Percentiles rank a stretch among this genome's conserved stretches.
Evolutionary conservation across 768 basidiomycete genomes (phyloP).

Genomic region (Amanita thiersii): DNA sequence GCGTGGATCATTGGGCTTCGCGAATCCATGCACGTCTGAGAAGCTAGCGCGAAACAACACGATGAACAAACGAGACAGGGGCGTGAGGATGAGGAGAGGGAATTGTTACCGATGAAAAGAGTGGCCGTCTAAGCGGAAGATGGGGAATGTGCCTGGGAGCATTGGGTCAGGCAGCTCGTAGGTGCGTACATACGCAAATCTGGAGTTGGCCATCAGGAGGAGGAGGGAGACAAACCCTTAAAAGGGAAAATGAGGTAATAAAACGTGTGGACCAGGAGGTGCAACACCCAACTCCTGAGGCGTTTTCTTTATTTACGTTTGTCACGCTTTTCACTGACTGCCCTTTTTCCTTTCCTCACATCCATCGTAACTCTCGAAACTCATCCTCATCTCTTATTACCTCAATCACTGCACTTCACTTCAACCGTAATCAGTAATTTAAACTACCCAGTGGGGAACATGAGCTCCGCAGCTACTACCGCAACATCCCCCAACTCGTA

Average conservation of each 20-base stretch:
- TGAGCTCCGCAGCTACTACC: too few species aligned
- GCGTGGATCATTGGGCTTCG: constrained; percentile 86
- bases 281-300: too few species aligned
- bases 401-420: background rate
- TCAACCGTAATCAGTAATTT: too few species aligned
- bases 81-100: background rate
- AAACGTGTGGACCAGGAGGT: background rate
- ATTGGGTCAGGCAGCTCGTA: constrained; percentile 88
- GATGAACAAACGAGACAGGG: background rate
- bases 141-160: constrained; percentile 74
- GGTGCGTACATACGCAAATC: constrained; percentile 81
- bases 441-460: too few species aligned
- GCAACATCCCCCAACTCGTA: constrained; percentile 25
- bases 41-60: constrained; percentile 44
- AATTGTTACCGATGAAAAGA: constrained; percentile 76
- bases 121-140: constrained; percentile 88
- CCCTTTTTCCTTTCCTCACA: background rate
- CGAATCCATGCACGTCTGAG: constrained; percentile 73
- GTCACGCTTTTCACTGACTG: background rate
- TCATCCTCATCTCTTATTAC: background rate
- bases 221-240: background rate
- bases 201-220: constrained; percentile 77
- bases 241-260: constrained; percentile 1
- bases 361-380: background rate
- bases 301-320: too few species aligned